Evolutionary conservation across 2,329 filamentous ascomycete species (phyloP).

Genomic region (Pestalotiopsis sp.): DNA sequence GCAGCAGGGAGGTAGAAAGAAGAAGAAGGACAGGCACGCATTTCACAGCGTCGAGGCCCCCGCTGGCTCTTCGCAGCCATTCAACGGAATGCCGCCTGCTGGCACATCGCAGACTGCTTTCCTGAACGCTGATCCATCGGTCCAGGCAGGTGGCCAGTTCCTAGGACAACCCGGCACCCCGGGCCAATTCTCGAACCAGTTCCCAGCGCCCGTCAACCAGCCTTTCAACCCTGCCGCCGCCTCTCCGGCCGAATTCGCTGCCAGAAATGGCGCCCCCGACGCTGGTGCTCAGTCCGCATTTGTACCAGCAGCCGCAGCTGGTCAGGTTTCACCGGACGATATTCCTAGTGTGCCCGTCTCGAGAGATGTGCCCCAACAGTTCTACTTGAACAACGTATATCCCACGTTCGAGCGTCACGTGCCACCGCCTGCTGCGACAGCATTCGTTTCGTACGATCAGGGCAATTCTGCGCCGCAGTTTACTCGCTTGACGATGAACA

Average conservation of each 20-base stretch:
- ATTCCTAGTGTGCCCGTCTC: slow-evolving; percentile 89
- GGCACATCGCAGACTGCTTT: slow-evolving; percentile 59
- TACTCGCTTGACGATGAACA: slow-evolving; percentile 88
- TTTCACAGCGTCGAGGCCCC: slow-evolving; percentile 83
- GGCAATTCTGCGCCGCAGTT: slow-evolving; percentile 96
- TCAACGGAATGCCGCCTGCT: slow-evolving; percentile 67
- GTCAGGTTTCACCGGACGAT: slow-evolving; percentile 85
- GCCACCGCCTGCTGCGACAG: slow-evolving; percentile 83
- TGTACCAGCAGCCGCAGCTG: slow-evolving; percentile 66
- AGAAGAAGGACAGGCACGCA: slow-evolving; percentile 95
- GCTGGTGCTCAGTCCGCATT: slow-evolving; percentile 45
- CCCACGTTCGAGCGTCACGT: slow-evolving; percentile 94
- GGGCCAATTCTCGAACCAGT: slow-evolving; percentile 59
- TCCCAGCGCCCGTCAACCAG: slow-evolving; percentile 60
- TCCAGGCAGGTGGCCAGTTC: slow-evolving; percentile 48
- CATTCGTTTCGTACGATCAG: slow-evolving; percentile 93
- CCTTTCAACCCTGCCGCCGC: slow-evolving; percentile 50
- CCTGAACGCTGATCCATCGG: slow-evolving; percentile 56
- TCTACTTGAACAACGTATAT: slow-evolving; percentile 87
- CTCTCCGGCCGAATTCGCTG: slow-evolving; percentile 48
- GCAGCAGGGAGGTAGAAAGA: slow-evolving; percentile 60
- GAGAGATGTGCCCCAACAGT: slow-evolving; percentile 79
- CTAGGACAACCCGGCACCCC: slow-evolving; percentile 47
- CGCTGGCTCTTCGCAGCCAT: slow-evolving; percentile 67
- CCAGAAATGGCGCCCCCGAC: slow-evolving; percentile 40